These are phyloP conservation scores for Phyllosticta capitalensis DNA, from an alignment of 2,329 filamentous ascomycete genomes.

Conservation along the genomic window DNA sequence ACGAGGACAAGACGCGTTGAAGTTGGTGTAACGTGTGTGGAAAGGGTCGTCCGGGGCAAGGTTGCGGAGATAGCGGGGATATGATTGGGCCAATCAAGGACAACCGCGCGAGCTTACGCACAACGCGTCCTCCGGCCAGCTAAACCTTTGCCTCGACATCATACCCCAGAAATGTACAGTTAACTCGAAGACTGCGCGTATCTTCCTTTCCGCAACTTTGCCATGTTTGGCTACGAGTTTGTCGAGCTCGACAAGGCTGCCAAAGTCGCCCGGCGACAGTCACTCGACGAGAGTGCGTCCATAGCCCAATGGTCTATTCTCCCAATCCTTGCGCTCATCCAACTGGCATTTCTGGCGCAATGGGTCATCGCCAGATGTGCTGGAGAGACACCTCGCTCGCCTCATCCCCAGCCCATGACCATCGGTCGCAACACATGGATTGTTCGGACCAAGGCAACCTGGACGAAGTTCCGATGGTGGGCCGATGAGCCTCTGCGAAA, in stretches of 20 bases:
- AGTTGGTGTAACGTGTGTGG: not conserved
- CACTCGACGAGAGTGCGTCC: constrained; percentile 47
- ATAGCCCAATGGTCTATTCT: constrained; percentile 47
- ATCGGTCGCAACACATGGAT: constrained; percentile 19
- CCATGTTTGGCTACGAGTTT: constrained; percentile 41
- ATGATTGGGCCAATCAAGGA: not conserved
- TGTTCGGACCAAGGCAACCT: constrained; percentile 16
- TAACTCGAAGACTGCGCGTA: not conserved
- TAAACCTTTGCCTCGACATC: not conserved
- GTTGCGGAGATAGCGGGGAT: not conserved
- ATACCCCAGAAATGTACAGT: not conserved
- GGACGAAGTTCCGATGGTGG: constrained; percentile 32
- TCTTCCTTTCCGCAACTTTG: not conserved
- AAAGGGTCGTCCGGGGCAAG: not conserved
- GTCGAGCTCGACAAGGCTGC: constrained; percentile 41
- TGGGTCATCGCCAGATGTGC: not conserved
- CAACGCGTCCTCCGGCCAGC: not conserved
- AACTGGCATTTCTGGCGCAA: constrained; percentile 26
- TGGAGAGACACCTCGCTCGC: constrained; percentile 30
- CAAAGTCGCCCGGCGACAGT: constrained; percentile 39
- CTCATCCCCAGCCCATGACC: constrained; percentile 27
- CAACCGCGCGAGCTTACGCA: not conserved
- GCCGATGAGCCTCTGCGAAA: constrained; percentile 34
- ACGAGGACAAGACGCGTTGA: not conserved
- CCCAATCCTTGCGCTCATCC: constrained; percentile 34